Evolutionary conservation across 116 monocot species (phyloP).

Genomic region (Trichopus zeylanicus): DNA sequence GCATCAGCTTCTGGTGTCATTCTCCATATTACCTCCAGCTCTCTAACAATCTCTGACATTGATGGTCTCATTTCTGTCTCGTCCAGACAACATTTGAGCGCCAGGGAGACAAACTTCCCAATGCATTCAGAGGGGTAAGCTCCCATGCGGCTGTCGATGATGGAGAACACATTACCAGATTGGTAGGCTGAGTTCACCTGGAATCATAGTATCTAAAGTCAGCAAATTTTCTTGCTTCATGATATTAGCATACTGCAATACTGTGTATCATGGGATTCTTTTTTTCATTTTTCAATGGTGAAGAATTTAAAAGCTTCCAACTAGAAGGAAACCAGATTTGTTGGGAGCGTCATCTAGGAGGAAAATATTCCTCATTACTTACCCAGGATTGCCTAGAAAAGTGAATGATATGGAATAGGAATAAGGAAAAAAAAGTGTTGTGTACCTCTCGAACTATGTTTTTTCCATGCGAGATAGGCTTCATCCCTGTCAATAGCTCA

Average conservation of each 20-base stretch:
- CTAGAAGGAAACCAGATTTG: no score
- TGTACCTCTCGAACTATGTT: constrained; percentile 63
- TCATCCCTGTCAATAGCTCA: constrained; percentile 56
- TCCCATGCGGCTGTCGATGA: constrained; percentile 44
- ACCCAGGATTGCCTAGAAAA: no score
- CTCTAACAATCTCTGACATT: constrained; percentile 51
- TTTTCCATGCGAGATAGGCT: constrained; percentile 55
- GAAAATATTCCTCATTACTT: no score
- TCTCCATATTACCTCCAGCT: constrained; percentile 40
- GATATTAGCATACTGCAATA: not conserved
- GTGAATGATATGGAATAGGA: not conserved
- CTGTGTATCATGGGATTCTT: no score
- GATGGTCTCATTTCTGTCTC: constrained; percentile 40
- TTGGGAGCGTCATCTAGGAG: no score
- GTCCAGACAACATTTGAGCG: constrained; percentile 41
- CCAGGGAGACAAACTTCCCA: constrained; percentile 29
- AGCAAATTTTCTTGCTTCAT: not conserved
- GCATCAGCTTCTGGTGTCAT: constrained; percentile 36
- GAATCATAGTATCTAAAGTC: not conserved
- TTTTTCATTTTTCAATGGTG: no score
- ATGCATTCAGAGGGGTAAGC: constrained; percentile 39
- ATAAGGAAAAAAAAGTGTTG: not conserved
- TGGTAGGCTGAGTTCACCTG: constrained; percentile 25
- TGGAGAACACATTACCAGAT: constrained; percentile 22
- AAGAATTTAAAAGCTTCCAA: no score